These are phyloP conservation scores for Pseudogymnoascus sp. DNA, from an alignment of 2,329 filamentous ascomycete genomes.

Conservation along the genomic window DNA sequence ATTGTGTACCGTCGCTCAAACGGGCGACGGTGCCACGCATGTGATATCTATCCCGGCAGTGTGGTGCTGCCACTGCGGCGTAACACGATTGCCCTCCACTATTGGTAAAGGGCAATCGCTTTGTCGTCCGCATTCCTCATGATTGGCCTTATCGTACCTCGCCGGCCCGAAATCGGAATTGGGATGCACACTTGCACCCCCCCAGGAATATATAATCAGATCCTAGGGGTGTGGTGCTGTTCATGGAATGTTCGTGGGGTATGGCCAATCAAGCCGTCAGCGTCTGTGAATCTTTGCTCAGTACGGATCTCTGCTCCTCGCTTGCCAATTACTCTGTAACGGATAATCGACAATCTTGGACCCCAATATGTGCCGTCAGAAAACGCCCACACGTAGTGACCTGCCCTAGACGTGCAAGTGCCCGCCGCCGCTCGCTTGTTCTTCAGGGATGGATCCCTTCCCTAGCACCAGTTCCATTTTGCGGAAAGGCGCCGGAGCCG, in stretches of 20 bases:
- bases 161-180: constrained; percentile 1
- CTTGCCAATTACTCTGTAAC: not conserved
- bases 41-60: not conserved
- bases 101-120: not conserved
- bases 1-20: not conserved
- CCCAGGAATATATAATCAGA: not conserved
- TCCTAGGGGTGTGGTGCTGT: not conserved
- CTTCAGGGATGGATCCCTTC: not conserved
- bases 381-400: not conserved
- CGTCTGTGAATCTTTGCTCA: not conserved
- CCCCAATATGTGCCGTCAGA: not conserved
- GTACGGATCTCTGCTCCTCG: not conserved
- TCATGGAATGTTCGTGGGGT: not conserved
- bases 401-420: constrained; percentile 3
- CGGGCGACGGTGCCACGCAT: not conserved
- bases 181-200: not conserved
- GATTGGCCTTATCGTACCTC: not conserved
- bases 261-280: not conserved
- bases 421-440: not conserved
- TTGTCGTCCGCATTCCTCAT: not conserved
- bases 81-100: not conserved
- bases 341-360: not conserved
- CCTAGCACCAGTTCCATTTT: not conserved
- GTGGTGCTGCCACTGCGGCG: not conserved
- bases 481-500: not conserved